A percentile compares a stretch with the other conserved stretches of the same genome.
phyloP scores from a whole-genome alignment of 768 basidiomycete genomes.

The Rubroboletus pulcherrimus region DNA sequence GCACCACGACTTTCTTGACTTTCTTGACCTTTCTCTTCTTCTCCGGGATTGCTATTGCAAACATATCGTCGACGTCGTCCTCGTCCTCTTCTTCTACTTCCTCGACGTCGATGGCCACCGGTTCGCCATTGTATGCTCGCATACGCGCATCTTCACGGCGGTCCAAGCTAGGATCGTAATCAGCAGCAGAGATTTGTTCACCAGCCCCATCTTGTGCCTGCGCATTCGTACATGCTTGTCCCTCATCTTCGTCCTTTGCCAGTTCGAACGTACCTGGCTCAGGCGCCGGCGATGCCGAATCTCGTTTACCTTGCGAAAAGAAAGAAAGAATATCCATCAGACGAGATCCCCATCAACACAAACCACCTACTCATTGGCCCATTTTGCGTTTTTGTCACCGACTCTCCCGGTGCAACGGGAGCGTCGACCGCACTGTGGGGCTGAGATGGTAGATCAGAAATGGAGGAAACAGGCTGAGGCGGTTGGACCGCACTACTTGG shows the following conservation, averaged over 20 bases:
- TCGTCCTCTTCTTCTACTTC: constrained; percentile 63
- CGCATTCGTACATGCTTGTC: constrained; percentile 42
- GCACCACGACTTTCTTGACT: constrained; percentile 53
- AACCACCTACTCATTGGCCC: constrained; percentile 22
- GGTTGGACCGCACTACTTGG: constrained; percentile 73
- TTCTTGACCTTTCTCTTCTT: constrained; percentile 56
- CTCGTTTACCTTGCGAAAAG: constrained; percentile 41
- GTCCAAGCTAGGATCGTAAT: constrained; percentile 86
- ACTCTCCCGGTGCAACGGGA: constrained; percentile 22
- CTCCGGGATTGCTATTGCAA: constrained; percentile 54
- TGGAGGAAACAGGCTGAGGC: constrained; percentile 53
- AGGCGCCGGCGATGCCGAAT: constrained; percentile 57
- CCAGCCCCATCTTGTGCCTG: constrained; percentile 43
- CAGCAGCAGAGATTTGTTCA: constrained; percentile 85
- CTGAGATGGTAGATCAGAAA: constrained; percentile 64
- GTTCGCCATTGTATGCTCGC: constrained; percentile 45
- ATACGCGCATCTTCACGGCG: constrained; percentile 79
- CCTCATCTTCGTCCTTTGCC: constrained; percentile 59
- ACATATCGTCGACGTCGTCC: constrained; percentile 95
- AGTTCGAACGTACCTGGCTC: constrained; percentile 60
- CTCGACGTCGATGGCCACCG: constrained; percentile 40
- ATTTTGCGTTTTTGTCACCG: constrained; percentile 9
- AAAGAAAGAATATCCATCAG: not conserved
- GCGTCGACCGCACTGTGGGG: constrained; percentile 43
- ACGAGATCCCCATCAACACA: not conserved